Evolutionary conservation across 2,329 filamentous ascomycete genomes (phyloP).

Genomic region (Cytospora leucostoma): DNA sequence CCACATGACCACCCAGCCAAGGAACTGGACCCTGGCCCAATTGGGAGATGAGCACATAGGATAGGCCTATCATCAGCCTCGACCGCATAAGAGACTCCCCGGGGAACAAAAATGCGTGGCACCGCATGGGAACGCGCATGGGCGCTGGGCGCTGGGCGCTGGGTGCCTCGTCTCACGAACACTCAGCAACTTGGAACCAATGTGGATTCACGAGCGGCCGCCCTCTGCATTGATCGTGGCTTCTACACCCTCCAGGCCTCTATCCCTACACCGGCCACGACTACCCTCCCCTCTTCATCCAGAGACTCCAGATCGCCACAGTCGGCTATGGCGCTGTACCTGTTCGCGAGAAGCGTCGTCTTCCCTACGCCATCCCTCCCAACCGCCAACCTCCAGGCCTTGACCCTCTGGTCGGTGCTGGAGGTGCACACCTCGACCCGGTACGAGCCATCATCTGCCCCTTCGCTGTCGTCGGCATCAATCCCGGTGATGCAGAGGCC

Average conservation of each 20-base stretch:
- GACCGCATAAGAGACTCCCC: conserved; percentile 4
- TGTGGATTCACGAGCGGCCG: too few species aligned
- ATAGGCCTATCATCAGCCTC: conserved; percentile 10
- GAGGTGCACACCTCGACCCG: conserved; percentile 43
- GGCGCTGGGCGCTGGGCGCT: too few species aligned
- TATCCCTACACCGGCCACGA: conserved; percentile 50
- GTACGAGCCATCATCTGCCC: conserved; percentile 20
- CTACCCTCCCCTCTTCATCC: conserved; percentile 33
- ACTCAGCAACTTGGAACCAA: too few species aligned
- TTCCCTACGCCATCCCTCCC: conserved; percentile 22
- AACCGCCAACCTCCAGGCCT: conserved; percentile 49
- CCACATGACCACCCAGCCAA: neutral
- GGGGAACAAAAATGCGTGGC: conserved; percentile 1
- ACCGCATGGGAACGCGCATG: too few species aligned
- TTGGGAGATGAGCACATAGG: neutral
- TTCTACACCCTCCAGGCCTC: conserved; percentile 43
- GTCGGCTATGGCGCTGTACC: conserved; percentile 62
- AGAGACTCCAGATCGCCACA: conserved; percentile 53
- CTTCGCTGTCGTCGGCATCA: conserved; percentile 28
- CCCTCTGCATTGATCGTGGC: neutral
- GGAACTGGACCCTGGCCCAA: neutral
- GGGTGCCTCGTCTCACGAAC: too few species aligned
- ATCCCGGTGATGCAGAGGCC: conserved; percentile 46
- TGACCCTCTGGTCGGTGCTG: conserved; percentile 64
- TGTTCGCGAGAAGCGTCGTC: conserved; percentile 49